Evolutionary conservation across 768 basidiomycete species (phyloP), one percentile per base, ranked within the genome.

Genomic region (Cyclocybe cylindracea): DNA sequence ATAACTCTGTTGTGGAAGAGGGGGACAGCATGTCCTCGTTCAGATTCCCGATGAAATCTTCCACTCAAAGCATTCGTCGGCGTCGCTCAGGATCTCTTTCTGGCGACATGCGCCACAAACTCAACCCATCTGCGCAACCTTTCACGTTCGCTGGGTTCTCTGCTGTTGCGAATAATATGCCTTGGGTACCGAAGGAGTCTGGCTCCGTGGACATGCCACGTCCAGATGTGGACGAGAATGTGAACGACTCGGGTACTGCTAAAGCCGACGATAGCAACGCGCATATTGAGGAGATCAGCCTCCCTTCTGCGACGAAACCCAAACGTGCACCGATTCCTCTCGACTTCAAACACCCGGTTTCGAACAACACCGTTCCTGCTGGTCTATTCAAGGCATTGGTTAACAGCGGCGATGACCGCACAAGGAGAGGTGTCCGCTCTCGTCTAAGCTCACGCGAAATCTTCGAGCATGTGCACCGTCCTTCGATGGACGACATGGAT

Each of bases 381-480:
- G 89, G 89, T 2, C 62, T 93, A 50, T 94, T 94, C 79, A 92
- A 92, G 70, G 87, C 89, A 9, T 75, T 91, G 44, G 84, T 79
- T 24, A 79, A 71, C 46, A 66, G 61, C 39, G 72, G 69, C 13
- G 89, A 91, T 40, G 88, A 88, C 55, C 78, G 85, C 39, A 85
- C 86, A 2, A 80, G 89, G 50, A 75, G 83, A 40, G 75, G 75
- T 40, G 87, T 89, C n/a, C 86, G 88, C 42, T 91, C 91, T 16
- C 78, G 89, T 35, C 77, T 91, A 51, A 76, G 82, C 64, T 91
- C 89, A 8, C 80, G 81, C 39, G 91, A 92, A 54, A 77, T 84
- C 44, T 87, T 84, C 60, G 89, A 88, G 5, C 82, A 86, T 57
- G 77, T 79, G 35, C 80, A 76, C 5, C 73, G 79, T 32, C 87